phyloP scores from a whole-genome alignment of 805 yeast genomes.

The Nakazawaea holstii region DNA sequence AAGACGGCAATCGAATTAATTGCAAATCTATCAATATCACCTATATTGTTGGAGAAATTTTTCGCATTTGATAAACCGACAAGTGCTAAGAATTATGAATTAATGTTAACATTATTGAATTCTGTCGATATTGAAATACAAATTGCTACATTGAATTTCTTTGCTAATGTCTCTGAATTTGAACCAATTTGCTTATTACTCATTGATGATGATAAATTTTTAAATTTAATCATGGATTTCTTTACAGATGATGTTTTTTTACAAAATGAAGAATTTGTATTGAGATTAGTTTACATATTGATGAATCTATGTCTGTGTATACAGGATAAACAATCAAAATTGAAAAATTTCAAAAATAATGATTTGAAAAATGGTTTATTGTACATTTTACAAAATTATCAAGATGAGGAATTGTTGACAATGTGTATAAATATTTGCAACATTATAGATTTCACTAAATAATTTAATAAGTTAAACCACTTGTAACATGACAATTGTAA shows the following conservation, averaged over 20 bases:
- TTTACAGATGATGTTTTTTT: background rate
- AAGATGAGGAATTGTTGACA: conserved; percentile 4
- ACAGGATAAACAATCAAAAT: background rate
- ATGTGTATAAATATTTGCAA: conserved; percentile 9
- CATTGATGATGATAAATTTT: conserved; percentile 15
- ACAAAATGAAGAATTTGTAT: conserved; percentile 14
- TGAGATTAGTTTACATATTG: conserved; percentile 20
- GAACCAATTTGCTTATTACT: conserved; percentile 20
- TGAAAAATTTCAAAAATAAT: background rate
- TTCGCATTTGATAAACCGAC: conserved; percentile 44
- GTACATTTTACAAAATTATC: background rate
- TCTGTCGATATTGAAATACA: conserved; percentile 36
- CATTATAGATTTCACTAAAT: conserved; percentile 1
- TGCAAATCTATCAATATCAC: conserved; percentile 36
- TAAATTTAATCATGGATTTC: conserved; percentile 5
- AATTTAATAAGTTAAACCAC: conserved; percentile 32
- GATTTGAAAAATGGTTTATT: conserved; percentile 5
- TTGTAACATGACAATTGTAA: conserved; percentile 73
- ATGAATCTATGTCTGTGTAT: conserved; percentile 7
- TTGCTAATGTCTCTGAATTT: conserved; percentile 23
- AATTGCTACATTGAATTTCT: conserved; percentile 23
- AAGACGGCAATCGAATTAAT: conserved; percentile 43
- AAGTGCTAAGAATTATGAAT: conserved; percentile 34
- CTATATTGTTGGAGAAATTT: conserved; percentile 43
- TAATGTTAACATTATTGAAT: conserved; percentile 33